A percentile compares a stretch with the other conserved stretches of the same genome.
Evolutionary conservation across 306 rosid species (phyloP).

Genomic region (Inga oerstediana): DNA sequence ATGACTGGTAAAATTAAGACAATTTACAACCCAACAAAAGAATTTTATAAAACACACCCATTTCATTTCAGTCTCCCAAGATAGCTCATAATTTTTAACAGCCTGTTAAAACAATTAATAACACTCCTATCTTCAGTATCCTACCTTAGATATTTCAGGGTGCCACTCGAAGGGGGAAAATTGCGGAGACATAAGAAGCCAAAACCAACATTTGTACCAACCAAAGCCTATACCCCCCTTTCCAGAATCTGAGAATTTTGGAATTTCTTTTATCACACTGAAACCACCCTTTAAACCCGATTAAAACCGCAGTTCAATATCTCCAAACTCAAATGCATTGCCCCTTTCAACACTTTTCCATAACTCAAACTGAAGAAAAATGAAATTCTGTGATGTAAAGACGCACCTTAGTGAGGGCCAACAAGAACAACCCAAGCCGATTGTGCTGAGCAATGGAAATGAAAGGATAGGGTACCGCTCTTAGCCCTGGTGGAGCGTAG

Average conservation of each 20-base stretch:
- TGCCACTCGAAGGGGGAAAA: not conserved
- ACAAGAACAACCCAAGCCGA: conserved; percentile 75
- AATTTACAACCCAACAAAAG: not conserved
- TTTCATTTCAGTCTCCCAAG: conserved; percentile 18
- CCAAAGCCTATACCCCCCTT: not conserved
- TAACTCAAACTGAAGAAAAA: not conserved
- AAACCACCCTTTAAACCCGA: not conserved
- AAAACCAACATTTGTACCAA: not conserved
- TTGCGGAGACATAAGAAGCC: not conserved
- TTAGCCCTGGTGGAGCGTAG: conserved; percentile 72
- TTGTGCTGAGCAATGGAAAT: conserved; percentile 78
- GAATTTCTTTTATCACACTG: not conserved
- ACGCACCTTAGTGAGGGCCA: conserved; percentile 80
- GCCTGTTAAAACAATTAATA: not conserved
- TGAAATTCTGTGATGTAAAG: not conserved
- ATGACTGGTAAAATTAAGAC: not conserved
- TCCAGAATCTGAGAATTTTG: not conserved
- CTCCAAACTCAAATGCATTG: not conserved
- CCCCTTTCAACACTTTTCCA: not conserved
- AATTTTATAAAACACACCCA: not conserved
- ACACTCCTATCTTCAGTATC: not conserved
- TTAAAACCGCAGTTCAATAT: not conserved
- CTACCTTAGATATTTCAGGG: not conserved
- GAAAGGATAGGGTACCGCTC: conserved; percentile 74
- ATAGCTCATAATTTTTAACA: not conserved